Evolutionary conservation across 352 stramenopile species (phyloP).

Genomic region (Globisporangium parvum): DNA sequence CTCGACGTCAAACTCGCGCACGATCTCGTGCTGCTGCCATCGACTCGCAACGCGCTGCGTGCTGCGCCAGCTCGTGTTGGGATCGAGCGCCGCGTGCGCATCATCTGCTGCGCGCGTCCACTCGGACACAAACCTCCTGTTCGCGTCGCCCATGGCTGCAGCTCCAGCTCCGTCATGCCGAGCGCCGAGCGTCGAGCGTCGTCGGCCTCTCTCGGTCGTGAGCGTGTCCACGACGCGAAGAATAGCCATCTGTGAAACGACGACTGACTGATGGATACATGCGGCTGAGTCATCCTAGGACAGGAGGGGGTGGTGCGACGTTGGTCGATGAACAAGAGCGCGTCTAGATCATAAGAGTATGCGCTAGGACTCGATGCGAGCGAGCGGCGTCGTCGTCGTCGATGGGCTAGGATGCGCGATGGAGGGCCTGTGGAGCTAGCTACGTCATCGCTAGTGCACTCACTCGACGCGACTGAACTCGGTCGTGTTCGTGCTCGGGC

Average conservation of each 20-base stretch:
- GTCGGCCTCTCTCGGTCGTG: background rate
- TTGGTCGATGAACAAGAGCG: too few species aligned
- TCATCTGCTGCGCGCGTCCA: constrained; percentile 19
- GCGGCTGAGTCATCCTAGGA: too few species aligned
- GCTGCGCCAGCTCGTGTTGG: constrained; percentile 14
- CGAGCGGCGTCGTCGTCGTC: too few species aligned
- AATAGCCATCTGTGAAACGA: too few species aligned
- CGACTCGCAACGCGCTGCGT: constrained; percentile 20
- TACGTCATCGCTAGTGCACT: background rate
- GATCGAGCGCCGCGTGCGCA: background rate
- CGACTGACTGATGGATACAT: too few species aligned
- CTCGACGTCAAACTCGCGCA: constrained; percentile 13
- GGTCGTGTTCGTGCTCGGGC: constrained; percentile 73
- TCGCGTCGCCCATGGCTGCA: constrained; percentile 19
- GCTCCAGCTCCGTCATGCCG: background rate
- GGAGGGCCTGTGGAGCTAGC: background rate
- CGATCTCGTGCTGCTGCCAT: constrained; percentile 11
- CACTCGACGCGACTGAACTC: constrained; percentile 83
- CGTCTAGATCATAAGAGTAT: too few species aligned
- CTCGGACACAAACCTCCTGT: constrained; percentile 21
- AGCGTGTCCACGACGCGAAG: too few species aligned
- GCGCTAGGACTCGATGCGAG: too few species aligned
- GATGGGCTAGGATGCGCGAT: too few species aligned
- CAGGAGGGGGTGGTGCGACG: too few species aligned
- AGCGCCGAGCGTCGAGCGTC: background rate